Evolutionary conservation across 73 alveolate genomes (phyloP).

Genomic region (Stentor roeselii): DNA sequence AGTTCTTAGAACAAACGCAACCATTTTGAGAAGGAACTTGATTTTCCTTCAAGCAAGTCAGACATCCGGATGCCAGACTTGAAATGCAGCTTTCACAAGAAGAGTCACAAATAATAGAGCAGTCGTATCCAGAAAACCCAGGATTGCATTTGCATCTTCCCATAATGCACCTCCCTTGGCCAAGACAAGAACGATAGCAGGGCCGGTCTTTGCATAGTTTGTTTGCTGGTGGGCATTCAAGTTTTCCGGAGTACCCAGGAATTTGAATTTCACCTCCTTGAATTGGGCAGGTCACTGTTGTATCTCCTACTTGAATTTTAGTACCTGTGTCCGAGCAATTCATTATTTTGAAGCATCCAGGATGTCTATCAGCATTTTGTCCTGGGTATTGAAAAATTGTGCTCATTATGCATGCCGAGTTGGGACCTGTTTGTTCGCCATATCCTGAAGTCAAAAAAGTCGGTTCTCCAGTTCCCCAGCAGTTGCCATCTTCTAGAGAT

Average conservation of each 20-base stretch:
- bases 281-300: not conserved
- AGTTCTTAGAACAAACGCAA: not conserved
- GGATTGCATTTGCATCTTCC: not conserved
- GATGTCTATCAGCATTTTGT: not conserved
- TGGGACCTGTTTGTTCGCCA: slow-evolving; percentile 1
- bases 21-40: not conserved
- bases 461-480: not conserved
- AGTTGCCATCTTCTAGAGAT: not conserved
- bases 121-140: slow-evolving; percentile 14
- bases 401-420: not conserved
- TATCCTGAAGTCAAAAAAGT: not conserved
- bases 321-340: not conserved
- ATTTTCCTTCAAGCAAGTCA: not conserved
- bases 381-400: not conserved
- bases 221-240: not conserved
- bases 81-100: not conserved
- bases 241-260: not conserved
- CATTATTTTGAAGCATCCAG: not conserved
- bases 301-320: not conserved
- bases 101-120: not conserved
- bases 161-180: not conserved
- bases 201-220: slow-evolving; percentile 1
- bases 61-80: not conserved
- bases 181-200: slow-evolving; percentile 11
- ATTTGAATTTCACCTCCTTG: not conserved